Evolutionary conservation across 225 moss, liverwort and hornwort genomes (phyloP).

Genomic region (Ulota crispa): DNA sequence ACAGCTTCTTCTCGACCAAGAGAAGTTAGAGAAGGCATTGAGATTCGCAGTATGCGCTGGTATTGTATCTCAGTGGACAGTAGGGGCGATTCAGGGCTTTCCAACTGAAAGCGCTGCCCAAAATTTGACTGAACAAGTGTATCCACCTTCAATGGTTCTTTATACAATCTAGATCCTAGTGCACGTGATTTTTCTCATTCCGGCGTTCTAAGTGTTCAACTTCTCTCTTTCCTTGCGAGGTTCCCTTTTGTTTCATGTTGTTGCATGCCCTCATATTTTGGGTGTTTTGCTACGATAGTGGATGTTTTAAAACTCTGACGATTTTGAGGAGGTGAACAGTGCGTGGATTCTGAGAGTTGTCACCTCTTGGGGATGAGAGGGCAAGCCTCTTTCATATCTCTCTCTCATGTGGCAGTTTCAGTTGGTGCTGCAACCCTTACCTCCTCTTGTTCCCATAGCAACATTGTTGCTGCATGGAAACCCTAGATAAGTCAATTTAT

Average conservation of each 20-base stretch:
- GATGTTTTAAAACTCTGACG: slow-evolving; percentile 10
- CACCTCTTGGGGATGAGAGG: slow-evolving; percentile 26
- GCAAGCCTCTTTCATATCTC: slow-evolving; percentile 29
- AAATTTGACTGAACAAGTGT: slow-evolving; percentile 95
- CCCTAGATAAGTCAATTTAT: slow-evolving; percentile 5
- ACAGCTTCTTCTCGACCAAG: slow-evolving; percentile 73
- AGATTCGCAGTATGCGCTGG: slow-evolving; percentile 93
- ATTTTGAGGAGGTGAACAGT: slow-evolving; percentile 18
- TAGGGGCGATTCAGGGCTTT: slow-evolving; percentile 87
- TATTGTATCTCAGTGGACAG: slow-evolving; percentile 87
- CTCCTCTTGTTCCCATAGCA: background rate
- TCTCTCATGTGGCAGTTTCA: slow-evolving; percentile 22
- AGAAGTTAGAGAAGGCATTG: slow-evolving; percentile 81
- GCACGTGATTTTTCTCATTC: slow-evolving; percentile 4
- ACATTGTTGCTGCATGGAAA: slow-evolving; percentile 13
- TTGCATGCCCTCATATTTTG: slow-evolving; percentile 13
- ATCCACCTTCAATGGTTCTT: slow-evolving; percentile 83
- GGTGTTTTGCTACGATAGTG: background rate
- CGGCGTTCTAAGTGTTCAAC: background rate
- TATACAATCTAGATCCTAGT: slow-evolving; percentile 44
- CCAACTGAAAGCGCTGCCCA: slow-evolving; percentile 95
- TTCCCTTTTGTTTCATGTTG: background rate
- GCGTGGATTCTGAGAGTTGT: slow-evolving; percentile 33
- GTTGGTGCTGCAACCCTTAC: slow-evolving; percentile 17
- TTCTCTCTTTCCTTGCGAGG: background rate